phyloP scores from a whole-genome alignment of 306 rosid genomes.

The Cucurbita ficifolia region DNA sequence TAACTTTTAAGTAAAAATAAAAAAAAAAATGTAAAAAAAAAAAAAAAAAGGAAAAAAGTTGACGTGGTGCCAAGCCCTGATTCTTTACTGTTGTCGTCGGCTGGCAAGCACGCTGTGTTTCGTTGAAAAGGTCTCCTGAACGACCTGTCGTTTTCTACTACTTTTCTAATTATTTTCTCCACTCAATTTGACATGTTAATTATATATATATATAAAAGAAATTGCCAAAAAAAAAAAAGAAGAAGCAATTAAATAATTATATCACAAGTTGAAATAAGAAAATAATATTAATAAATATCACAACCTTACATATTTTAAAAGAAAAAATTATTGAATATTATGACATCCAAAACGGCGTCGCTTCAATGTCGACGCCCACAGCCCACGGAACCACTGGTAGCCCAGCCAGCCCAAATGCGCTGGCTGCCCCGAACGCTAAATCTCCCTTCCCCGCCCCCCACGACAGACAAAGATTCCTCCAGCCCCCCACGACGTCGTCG shows the following conservation, averaged over 20 bases:
- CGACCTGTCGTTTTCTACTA: not conserved
- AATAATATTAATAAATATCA: too few relatives aligned
- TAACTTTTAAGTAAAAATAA: too few relatives aligned
- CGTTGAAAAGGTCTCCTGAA: not conserved
- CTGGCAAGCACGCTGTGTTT: not conserved
- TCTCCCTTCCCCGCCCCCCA: not conserved
- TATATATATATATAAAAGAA: too few relatives aligned
- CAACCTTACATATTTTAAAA: too few relatives aligned
- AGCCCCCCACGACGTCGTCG: not conserved
- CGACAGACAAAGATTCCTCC: conserved; percentile 1
- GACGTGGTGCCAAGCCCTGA: not conserved
- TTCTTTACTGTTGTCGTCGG: not conserved
- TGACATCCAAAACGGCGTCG: not conserved
- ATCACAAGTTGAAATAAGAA: too few relatives aligned
- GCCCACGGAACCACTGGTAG: not conserved
- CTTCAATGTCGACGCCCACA: not conserved
- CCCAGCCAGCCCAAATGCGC: not conserved
- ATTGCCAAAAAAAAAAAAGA: too few relatives aligned
- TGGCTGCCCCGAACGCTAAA: not conserved
- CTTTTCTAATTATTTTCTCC: too few relatives aligned
- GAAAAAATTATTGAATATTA: not conserved
- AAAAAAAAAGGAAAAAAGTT: not conserved
- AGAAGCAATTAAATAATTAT: too few relatives aligned
- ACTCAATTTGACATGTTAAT: too few relatives aligned
- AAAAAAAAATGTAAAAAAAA: too few relatives aligned